Percentiles rank a stretch among this genome's conserved stretches.
Evolutionary conservation across 345 rosid genomes (phyloP).

Genomic region (Lepidium aucheri): DNA sequence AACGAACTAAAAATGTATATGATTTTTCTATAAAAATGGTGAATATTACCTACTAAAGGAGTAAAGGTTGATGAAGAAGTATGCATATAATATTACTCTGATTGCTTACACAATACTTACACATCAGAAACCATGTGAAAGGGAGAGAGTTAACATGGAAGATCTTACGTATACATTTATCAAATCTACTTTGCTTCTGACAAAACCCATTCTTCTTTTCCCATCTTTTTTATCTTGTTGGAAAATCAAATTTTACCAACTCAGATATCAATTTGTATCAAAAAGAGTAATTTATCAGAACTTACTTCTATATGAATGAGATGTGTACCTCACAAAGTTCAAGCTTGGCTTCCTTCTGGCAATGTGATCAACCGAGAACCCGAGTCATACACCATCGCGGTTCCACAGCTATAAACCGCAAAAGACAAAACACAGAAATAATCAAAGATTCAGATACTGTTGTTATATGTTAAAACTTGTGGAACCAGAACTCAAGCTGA

Average conservation of each 20-base stretch:
- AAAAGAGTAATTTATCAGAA: neutral
- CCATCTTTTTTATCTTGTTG: constrained; percentile 9
- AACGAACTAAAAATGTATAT: neutral
- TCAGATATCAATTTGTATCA: neutral
- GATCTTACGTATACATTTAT: constrained; percentile 20
- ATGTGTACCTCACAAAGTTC: constrained; percentile 30
- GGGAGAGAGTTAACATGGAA: constrained; percentile 25
- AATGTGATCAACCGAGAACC: constrained; percentile 67
- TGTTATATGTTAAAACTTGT: neutral
- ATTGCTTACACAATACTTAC: constrained; percentile 29
- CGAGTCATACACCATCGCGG: constrained; percentile 47
- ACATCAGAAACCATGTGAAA: constrained; percentile 24
- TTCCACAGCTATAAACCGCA: constrained; percentile 49
- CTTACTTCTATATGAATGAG: neutral
- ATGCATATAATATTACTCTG: constrained; percentile 1
- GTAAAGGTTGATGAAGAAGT: constrained; percentile 11
- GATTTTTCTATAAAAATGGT: neutral
- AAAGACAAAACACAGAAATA: neutral
- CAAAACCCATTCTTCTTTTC: constrained; percentile 21
- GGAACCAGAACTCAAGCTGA: neutral
- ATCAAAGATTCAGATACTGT: neutral
- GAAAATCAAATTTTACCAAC: neutral
- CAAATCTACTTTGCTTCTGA: constrained; percentile 24
- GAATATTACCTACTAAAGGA: neutral
- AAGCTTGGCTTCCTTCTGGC: constrained; percentile 81